Base-by-base conservation (phyloP, 108 stramenopile species). In the Asterionellopsis glacialis region DNA sequence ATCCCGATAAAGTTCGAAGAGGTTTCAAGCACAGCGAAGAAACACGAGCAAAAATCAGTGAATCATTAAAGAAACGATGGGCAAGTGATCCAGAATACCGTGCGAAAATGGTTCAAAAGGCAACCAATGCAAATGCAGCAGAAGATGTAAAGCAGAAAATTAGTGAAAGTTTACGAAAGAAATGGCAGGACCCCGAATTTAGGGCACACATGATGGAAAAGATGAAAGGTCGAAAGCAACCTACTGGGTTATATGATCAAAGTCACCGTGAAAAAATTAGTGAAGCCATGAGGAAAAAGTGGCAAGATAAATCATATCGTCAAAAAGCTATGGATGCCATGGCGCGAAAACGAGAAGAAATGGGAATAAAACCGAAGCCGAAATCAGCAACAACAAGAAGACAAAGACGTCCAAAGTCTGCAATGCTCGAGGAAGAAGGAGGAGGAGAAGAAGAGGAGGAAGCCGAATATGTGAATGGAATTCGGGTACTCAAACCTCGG, bases 101-200 rank as follows among this genome's bases (percentile, higher is more conserved):
- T 44, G 69, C 60, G 22, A 66, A 67, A 40, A 91, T 87, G 85
- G 62, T 68, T 39, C 66, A 69, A 21, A 74, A 72, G 54, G 75
- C 77, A 21, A 52, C 43, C 25, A 59, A 66, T 11, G 65, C 61
- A 27, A 67, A 57, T 11, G 57, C 67, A 18, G 48, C 59, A 18
- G 54, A 57, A 33, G 45, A 63, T 41, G 33, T 73, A 63, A 59
- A 83, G 9, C 67, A 71, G 45, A 78, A 72, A 16, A 88, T 92
- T 47, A 65, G 82, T 9, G 65, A 75, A 45, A 85, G 83, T 1
- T 77, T 92, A 1, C 85, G 85, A 55, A 72, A 79, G 44, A 79
- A 79, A 57, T 92, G 91, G 91, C 57, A 79, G 49, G 84, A 92
- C 70, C 84, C 83, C 9, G 86, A 87, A 61, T 92, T 88, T 51